phyloP scores from a whole-genome alignment of 495 filamentous ascomycete genomes.

The Hypomontagnella submonticulosa region DNA sequence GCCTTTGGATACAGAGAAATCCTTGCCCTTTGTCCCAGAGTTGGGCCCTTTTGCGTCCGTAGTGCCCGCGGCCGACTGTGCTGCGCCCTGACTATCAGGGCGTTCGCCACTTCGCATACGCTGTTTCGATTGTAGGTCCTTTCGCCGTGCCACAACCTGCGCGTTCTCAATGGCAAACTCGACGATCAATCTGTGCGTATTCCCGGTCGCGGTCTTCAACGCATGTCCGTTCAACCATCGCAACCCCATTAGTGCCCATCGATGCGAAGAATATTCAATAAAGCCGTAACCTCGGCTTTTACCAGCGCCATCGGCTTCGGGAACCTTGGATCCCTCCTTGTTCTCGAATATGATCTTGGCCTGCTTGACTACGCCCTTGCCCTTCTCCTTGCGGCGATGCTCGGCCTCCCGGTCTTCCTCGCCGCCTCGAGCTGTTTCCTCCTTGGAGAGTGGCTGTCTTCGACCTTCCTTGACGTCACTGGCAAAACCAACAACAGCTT shows the following conservation, averaged over 20 bases:
- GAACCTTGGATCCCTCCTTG: conserved; percentile 79
- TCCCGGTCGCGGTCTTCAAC: conserved; percentile 59
- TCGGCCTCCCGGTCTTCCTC: conserved; percentile 84
- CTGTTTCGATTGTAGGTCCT: conserved; percentile 73
- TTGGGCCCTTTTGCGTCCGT: not conserved
- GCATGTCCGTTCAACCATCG: conserved; percentile 91
- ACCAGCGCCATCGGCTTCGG: conserved; percentile 73
- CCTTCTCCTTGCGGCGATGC: conserved; percentile 76
- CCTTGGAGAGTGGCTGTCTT: conserved; percentile 82
- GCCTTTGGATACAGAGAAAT: conserved; percentile 47
- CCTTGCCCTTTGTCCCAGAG: conserved; percentile 28
- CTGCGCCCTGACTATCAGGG: not conserved
- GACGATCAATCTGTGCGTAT: conserved; percentile 78
- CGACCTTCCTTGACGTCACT: conserved; percentile 81
- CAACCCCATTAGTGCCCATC: conserved; percentile 94
- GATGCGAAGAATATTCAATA: conserved; percentile 94
- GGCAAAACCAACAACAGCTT: conserved; percentile 93
- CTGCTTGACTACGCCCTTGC: conserved; percentile 94
- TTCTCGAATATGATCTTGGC: conserved; percentile 95
- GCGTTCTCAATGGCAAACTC: conserved; percentile 99
- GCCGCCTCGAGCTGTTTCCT: conserved; percentile 82
- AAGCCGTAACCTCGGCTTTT: conserved; percentile 95
- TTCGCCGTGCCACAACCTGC: conserved; percentile 84
- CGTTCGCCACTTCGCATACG: conserved; percentile 15
- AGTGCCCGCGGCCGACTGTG: not conserved